These are phyloP conservation scores for Diphasiastrum complanatum DNA, from an alignment of 83 land plant genomes.

Conservation along the genomic window DNA sequence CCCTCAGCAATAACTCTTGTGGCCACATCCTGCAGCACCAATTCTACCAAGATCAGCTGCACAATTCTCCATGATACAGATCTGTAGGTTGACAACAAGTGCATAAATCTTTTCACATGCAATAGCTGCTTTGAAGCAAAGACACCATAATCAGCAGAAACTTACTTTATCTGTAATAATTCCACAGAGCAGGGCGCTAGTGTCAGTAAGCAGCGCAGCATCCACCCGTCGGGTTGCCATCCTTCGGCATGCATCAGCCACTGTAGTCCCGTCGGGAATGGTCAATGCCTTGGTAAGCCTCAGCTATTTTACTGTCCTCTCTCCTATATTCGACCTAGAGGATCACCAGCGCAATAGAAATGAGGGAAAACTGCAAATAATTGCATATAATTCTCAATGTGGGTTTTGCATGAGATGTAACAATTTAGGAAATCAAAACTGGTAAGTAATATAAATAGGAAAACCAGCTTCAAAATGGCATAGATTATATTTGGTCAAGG, in stretches of 20 bases:
- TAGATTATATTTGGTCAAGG: too few relatives aligned
- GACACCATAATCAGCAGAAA: background rate
- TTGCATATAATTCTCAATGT: too few relatives aligned
- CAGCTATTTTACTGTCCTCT: slow-evolving; percentile 71
- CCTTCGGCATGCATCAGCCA: slow-evolving; percentile 73
- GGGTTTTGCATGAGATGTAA: too few relatives aligned
- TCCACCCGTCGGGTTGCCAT: slow-evolving; percentile 69
- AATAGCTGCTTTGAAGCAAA: background rate
- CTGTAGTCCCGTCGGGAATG: slow-evolving; percentile 63
- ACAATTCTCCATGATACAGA: background rate
- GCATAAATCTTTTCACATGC: background rate
- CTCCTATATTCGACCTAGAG: slow-evolving; percentile 36
- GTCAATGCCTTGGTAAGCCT: slow-evolving; percentile 74
- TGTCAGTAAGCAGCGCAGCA: slow-evolving; percentile 66
- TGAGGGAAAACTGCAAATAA: too few relatives aligned
- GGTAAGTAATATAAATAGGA: too few relatives aligned
- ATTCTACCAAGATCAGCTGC: background rate
- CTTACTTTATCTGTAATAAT: slow-evolving; percentile 72
- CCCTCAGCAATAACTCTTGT: slow-evolving; percentile 79
- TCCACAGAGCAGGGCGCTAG: slow-evolving; percentile 72
- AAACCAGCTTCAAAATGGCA: too few relatives aligned
- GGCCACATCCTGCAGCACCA: slow-evolving; percentile 54
- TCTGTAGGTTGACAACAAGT: background rate
- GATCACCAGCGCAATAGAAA: too few relatives aligned
- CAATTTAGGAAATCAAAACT: too few relatives aligned